These are phyloP conservation scores for Diacronema lutheri DNA, from an alignment of 78 protist species.

Conservation along the genomic window DNA sequence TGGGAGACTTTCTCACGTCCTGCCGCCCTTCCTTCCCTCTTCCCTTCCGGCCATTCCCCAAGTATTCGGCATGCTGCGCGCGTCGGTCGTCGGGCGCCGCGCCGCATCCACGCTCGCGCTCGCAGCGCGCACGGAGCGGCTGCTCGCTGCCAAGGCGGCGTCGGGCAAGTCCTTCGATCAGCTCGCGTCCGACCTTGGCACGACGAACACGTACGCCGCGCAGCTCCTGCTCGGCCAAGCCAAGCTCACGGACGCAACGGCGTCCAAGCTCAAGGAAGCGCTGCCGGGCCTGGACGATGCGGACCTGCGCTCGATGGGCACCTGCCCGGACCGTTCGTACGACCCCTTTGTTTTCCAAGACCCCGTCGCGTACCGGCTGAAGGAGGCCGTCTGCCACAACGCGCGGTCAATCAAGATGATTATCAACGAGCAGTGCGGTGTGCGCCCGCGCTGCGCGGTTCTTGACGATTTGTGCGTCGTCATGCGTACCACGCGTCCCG, in stretches of 20 bases:
- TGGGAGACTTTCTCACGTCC: too few species aligned
- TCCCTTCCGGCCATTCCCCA: too few species aligned
- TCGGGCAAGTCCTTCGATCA: neutral
- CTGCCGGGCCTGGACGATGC: neutral
- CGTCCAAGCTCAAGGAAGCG: neutral
- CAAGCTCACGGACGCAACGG: neutral
- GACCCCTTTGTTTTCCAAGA: too few species aligned
- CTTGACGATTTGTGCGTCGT: too few species aligned
- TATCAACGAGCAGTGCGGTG: neutral
- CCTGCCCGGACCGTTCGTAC: neutral
- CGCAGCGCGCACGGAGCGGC: neutral
- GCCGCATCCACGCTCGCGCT: neutral
- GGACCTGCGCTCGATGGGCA: neutral
- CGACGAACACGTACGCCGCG: neutral
- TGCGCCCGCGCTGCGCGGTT: too few species aligned
- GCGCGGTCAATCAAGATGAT: neutral
- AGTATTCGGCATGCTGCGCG: too few species aligned
- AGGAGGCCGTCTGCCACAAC: neutral
- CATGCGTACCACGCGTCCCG: too few species aligned
- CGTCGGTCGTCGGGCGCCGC: too few species aligned
- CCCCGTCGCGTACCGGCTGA: neutral
- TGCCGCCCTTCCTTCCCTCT: too few species aligned
- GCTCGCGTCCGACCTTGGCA: neutral
- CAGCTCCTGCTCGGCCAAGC: slow-evolving; percentile 2
- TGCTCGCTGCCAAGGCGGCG: neutral